Percentiles rank a stretch among this genome's conserved stretches.
Conservation (phyloP, 331 rosid genomes). For the Malus hybrid region DNA sequence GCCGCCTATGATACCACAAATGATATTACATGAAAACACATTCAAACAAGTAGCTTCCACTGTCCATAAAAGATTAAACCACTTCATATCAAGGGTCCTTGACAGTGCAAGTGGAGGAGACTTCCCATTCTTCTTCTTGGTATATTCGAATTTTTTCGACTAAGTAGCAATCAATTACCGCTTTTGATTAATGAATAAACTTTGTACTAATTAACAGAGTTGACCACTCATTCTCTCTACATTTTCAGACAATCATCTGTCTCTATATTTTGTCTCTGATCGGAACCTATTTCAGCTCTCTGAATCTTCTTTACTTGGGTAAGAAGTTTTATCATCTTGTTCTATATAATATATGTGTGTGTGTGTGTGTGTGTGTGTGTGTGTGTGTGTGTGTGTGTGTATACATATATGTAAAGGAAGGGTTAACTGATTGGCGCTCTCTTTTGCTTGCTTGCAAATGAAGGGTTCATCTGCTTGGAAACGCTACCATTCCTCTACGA, state of each 20-base stretch:
- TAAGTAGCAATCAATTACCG: neutral
- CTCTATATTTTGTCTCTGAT: slow-evolving; percentile 57
- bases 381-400: too few relatives aligned
- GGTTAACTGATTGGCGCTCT: neutral
- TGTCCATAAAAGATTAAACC: slow-evolving; percentile 39
- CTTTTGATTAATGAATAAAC: neutral
- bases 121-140: slow-evolving; percentile 51
- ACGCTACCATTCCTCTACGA: slow-evolving; percentile 59
- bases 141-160: slow-evolving; percentile 4
- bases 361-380: too few relatives aligned
- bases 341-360: neutral
- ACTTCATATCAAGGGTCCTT: slow-evolving; percentile 28
- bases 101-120: slow-evolving; percentile 52
- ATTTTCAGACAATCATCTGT: slow-evolving; percentile 46
- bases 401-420: too few relatives aligned
- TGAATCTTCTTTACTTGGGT: slow-evolving; percentile 66
- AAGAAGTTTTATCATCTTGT: slow-evolving; percentile 3
- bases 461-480: slow-evolving; percentile 46
- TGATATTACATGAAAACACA: slow-evolving; percentile 40
- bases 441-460: neutral
- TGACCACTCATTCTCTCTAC: neutral
- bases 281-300: slow-evolving; percentile 49
- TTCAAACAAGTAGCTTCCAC: slow-evolving; percentile 45
- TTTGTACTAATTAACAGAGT: neutral
- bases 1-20: slow-evolving; percentile 47